Percentiles rank a stretch among this genome's conserved stretches.
Evolutionary conservation across 2,329 filamentous ascomycete genomes (phyloP).

Genomic region (Sporothrix brasiliensis): DNA sequence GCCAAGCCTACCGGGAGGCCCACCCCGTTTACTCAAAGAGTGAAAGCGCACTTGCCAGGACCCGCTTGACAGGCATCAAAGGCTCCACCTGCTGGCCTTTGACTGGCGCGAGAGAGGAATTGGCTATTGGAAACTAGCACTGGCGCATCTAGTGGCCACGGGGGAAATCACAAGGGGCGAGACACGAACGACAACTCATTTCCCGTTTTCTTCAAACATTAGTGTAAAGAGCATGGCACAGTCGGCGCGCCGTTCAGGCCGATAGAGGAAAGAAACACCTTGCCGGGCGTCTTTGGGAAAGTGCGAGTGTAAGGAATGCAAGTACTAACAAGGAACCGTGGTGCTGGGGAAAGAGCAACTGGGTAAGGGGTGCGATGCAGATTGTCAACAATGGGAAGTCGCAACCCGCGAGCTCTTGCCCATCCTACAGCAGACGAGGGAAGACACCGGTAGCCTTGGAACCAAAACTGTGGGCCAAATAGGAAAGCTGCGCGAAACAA

Average conservation of each 20-base stretch:
- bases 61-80: not conserved
- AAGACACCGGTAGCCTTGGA: not conserved
- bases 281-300: constrained; percentile 11
- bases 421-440: not conserved
- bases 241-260: not conserved
- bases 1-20: constrained; percentile 15
- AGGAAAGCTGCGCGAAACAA: constrained; percentile 1
- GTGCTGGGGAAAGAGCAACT: not conserved
- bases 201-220: constrained; percentile 15
- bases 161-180: constrained; percentile 9
- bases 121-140: constrained; percentile 21
- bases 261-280: not conserved
- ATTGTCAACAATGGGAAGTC: not conserved
- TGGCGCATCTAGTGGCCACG: constrained; percentile 16
- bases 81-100: constrained; percentile 7
- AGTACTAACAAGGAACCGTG: not conserved
- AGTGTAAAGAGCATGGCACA: constrained; percentile 14
- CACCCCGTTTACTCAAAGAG: not conserved
- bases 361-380: not conserved
- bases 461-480: not conserved
- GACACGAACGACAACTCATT: not conserved
- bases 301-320: not conserved
- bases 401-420: not conserved
- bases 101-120: constrained; percentile 17
- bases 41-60: not conserved